Evolutionary conservation across 805 yeast genomes (phyloP).

Genomic region (Yarrowia keelungensis): DNA sequence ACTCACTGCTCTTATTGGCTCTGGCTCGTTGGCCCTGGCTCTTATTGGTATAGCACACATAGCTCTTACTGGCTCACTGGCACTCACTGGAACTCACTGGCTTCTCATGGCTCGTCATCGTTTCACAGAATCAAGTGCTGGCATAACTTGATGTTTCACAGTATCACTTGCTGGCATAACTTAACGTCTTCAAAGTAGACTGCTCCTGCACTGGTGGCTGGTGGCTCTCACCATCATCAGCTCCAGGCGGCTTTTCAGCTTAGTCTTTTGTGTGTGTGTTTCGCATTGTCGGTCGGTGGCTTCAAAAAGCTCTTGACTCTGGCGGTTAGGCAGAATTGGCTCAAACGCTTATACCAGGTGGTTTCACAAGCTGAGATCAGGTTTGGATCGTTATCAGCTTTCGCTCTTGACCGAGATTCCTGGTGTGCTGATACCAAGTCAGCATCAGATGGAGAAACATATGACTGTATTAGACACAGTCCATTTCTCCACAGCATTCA

Average conservation of each 20-base stretch:
- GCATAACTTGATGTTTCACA: neutral
- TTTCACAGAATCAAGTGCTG: neutral
- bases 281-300: neutral
- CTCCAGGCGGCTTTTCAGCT: slow-evolving; percentile 3
- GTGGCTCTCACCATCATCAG: neutral
- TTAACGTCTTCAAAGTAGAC: neutral
- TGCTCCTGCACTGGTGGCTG: neutral
- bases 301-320: too few relatives aligned
- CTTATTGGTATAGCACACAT: neutral
- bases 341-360: too few relatives aligned
- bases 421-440: too few relatives aligned
- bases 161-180: neutral
- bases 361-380: too few relatives aligned
- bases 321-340: too few relatives aligned
- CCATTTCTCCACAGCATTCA: too few relatives aligned
- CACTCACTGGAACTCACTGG: neutral
- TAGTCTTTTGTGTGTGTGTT: neutral
- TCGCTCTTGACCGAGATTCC: too few relatives aligned
- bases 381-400: too few relatives aligned
- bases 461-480: too few relatives aligned
- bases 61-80: neutral
- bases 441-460: too few relatives aligned
- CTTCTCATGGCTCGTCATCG: neutral
- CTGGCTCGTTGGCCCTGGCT: neutral
- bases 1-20: neutral